Percentiles rank a stretch among this genome's conserved stretches.
Conservation (phyloP, 192 early-diverging fungal genomes). For the Coemansia sp. region DNA sequence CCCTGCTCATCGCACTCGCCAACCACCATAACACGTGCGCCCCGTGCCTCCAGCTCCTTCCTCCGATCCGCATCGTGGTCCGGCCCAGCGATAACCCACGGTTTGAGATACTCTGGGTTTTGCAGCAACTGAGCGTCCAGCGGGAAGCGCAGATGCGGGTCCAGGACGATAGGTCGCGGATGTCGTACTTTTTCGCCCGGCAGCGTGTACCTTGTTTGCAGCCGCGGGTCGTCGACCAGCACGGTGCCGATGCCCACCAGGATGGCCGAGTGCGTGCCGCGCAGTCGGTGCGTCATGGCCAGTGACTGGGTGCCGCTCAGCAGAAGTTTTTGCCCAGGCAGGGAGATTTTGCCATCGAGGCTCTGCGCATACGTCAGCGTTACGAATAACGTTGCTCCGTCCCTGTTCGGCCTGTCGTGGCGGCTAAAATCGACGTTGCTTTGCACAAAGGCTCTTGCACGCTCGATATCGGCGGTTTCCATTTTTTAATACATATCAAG, state of each 20-base stretch:
- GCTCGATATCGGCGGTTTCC: background rate
- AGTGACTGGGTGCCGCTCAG: conserved; percentile 72
- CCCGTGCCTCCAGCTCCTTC: conserved; percentile 53
- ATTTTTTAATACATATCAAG: background rate
- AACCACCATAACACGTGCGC: conserved; percentile 58
- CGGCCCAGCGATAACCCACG: conserved; percentile 59
- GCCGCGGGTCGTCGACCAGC: conserved; percentile 73
- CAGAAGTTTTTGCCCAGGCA: conserved; percentile 56
- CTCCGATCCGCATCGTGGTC: conserved; percentile 20
- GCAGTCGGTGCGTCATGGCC: conserved; percentile 77
- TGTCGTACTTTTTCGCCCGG: background rate
- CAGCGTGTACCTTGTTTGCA: conserved; percentile 46
- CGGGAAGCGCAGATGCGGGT: conserved; percentile 67
- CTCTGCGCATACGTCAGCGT: conserved; percentile 91
- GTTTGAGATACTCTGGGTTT: conserved; percentile 35
- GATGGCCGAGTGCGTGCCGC: conserved; percentile 75
- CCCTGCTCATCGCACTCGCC: conserved; percentile 2
- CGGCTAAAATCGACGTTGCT: background rate
- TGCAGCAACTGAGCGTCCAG: conserved; percentile 55
- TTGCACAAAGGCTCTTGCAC: conserved; percentile 15
- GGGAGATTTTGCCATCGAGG: conserved; percentile 76
- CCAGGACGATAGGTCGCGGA: conserved; percentile 81
- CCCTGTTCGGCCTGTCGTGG: conserved; percentile 5
- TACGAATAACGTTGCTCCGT: conserved; percentile 45
- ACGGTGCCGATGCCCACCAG: conserved; percentile 84